Base-by-base conservation (phyloP, 2,329 filamentous ascomycete genomes). In the Fusarium acutatum region DNA sequence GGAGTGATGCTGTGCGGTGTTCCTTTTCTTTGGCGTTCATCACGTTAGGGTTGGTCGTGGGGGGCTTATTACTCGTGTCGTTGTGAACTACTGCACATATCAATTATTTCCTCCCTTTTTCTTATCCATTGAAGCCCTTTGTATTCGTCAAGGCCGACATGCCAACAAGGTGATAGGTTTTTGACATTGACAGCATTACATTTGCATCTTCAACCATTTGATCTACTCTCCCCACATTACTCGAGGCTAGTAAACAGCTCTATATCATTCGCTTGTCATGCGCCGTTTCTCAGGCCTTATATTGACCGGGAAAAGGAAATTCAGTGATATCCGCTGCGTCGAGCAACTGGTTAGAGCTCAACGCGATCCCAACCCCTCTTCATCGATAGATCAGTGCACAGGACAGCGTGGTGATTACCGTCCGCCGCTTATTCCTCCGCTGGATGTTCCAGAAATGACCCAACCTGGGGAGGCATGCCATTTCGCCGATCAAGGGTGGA, bases 81-180 rank as follows among this genome's bases (percentile, higher is more conserved):
- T 5, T 6, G 13, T 52, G n/a, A 52, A 1, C 0, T 15, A 15
- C 17, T 24, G 1, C 0, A 2, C 7, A 6, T 8, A 2, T 11
- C 2, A 13, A 7, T 10, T 34, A 34, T 8, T 20, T 20, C 3
- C 3, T 30, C 2, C 10, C 5, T 49, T 17, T 7, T n/a, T 15
- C 6, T 5, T 18, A 2, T 7, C 1, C 28, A 18, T 32, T n/a
- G 15, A 49, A 10, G 0, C 15, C 0, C 28, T 5, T n/a, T 32
- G 1, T 5, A n/a, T 7, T 32, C 2, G 7, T 49, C 28, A 32
- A 17, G 18, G 6, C n/a, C 17, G 13, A 26, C n/a, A 20, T 20
- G 10, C 12, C 18, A 10, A 17, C 1, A 5, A 20, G 5, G 5
- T 37, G 7, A 26, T 20, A 20, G 3, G 5, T 13, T 3, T 20